phyloP scores from a whole-genome alignment of 1,284 basidiomycete species.

The Microbotryomycetes sp. region DNA sequence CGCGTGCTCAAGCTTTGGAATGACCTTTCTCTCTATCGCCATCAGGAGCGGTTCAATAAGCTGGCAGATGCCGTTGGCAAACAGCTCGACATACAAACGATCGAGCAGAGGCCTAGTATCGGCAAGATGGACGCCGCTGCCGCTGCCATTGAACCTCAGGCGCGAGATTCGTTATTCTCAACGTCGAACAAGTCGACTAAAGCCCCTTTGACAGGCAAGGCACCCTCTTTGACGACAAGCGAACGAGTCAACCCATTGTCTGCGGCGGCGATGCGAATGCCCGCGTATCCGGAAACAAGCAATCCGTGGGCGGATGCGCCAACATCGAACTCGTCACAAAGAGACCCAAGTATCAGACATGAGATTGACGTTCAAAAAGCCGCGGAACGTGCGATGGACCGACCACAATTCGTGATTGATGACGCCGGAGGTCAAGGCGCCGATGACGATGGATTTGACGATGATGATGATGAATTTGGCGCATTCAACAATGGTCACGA shows the following conservation, averaged over 20 bases:
- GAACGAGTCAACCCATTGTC: slow-evolving; percentile 30
- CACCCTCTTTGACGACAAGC: background rate
- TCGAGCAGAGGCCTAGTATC: slow-evolving; percentile 58
- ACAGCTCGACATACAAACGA: slow-evolving; percentile 61
- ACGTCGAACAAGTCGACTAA: slow-evolving; percentile 19
- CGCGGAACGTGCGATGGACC: slow-evolving; percentile 74
- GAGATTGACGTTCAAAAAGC: slow-evolving; percentile 60
- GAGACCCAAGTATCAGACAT: slow-evolving; percentile 43
- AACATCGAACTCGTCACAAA: slow-evolving; percentile 50
- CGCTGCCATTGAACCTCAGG: slow-evolving; percentile 68
- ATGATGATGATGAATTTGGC: slow-evolving; percentile 37
- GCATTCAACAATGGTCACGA: slow-evolving; percentile 49
- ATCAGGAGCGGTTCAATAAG: slow-evolving; percentile 34
- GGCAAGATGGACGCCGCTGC: slow-evolving; percentile 63
- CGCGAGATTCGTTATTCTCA: slow-evolving; percentile 71
- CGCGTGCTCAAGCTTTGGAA: slow-evolving; percentile 46
- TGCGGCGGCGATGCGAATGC: slow-evolving; percentile 35
- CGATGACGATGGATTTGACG: slow-evolving; percentile 55
- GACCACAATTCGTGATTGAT: slow-evolving; percentile 88
- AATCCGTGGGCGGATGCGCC: slow-evolving; percentile 31
- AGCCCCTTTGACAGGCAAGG: background rate
- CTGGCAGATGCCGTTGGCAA: slow-evolving; percentile 89
- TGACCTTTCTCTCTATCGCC: background rate
- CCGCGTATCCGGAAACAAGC: slow-evolving; percentile 44
- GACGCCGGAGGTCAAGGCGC: slow-evolving; percentile 77